phyloP scores from a whole-genome alignment of 2,329 filamentous ascomycete species.

The Aspergillus floridensis region DNA sequence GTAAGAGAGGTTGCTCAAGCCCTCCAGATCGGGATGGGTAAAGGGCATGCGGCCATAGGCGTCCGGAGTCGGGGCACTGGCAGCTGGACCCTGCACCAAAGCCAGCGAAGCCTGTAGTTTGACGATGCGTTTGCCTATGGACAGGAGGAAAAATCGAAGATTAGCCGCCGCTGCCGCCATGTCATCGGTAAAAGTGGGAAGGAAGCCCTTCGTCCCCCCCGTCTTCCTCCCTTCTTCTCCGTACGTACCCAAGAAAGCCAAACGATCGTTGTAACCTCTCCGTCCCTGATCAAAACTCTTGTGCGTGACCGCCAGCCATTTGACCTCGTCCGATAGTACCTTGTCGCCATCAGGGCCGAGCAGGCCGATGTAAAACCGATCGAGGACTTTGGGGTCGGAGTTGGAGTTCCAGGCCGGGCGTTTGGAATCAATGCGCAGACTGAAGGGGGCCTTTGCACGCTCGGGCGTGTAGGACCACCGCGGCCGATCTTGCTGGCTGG shows the following conservation, averaged over 20 bases:
- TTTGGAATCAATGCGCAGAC: slow-evolving; percentile 36
- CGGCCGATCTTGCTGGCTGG: slow-evolving; percentile 45
- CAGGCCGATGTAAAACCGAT: slow-evolving; percentile 73
- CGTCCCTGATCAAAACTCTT: slow-evolving; percentile 97
- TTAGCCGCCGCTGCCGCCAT: neutral
- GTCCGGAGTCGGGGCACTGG: slow-evolving; percentile 40
- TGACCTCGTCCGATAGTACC: slow-evolving; percentile 82
- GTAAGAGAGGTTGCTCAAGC: slow-evolving; percentile 68
- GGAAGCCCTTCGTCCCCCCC: neutral
- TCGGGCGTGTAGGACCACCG: slow-evolving; percentile 71
- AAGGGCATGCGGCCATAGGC: slow-evolving; percentile 63
- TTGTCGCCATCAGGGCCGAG: slow-evolving; percentile 70
- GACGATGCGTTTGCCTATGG: slow-evolving; percentile 60
- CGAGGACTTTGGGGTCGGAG: slow-evolving; percentile 67
- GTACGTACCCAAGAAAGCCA: slow-evolving; percentile 80
- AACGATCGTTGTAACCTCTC: slow-evolving; percentile 87
- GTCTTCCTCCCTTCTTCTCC: neutral
- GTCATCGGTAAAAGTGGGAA: neutral
- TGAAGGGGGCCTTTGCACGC: slow-evolving; percentile 66
- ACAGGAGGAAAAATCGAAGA: neutral
- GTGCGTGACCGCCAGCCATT: slow-evolving; percentile 95
- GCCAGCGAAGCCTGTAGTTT: slow-evolving; percentile 64
- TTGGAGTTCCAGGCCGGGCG: slow-evolving; percentile 63
- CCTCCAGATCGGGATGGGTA: slow-evolving; percentile 65
- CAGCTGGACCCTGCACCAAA: slow-evolving; percentile 51